Conservation (phyloP, 495 filamentous ascomycete genomes). For the Jackrogersella minutella region DNA sequence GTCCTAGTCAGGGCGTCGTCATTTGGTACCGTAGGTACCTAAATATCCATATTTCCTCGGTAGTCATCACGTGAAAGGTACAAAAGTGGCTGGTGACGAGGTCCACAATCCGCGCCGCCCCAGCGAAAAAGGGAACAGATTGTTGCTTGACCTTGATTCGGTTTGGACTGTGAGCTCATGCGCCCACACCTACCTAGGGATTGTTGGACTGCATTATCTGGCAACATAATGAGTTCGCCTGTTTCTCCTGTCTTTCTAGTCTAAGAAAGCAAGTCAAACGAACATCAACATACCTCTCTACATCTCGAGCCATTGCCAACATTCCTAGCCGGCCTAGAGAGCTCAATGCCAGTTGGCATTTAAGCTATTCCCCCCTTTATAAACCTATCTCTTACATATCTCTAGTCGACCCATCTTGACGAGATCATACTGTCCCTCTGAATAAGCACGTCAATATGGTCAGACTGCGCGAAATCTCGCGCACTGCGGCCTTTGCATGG, state of each 20-base stretch:
- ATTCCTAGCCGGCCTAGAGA: conserved; percentile 46
- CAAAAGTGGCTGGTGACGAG: conserved; percentile 18
- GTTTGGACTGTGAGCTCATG: conserved; percentile 29
- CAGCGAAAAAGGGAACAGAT: conserved; percentile 27
- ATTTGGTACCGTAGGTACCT: background rate
- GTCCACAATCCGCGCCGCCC: background rate
- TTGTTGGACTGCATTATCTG: conserved; percentile 45
- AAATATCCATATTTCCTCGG: too few species aligned
- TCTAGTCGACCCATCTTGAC: conserved; percentile 7
- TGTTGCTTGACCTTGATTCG: conserved; percentile 29
- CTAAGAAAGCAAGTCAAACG: conserved; percentile 13
- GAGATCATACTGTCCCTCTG: conserved; percentile 22
- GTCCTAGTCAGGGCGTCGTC: background rate
- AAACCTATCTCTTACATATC: conserved; percentile 5
- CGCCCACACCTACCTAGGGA: conserved; percentile 19
- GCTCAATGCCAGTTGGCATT: conserved; percentile 48
- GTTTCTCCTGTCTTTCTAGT: conserved; percentile 15
- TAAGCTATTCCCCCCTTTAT: conserved; percentile 27
- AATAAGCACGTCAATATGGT: conserved; percentile 72
- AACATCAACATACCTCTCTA: conserved; percentile 12
- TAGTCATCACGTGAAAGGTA: background rate
- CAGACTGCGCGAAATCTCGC: conserved; percentile 89
- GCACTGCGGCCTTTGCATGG: conserved; percentile 98
- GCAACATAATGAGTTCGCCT: conserved; percentile 41
- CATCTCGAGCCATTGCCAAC: conserved; percentile 19